phyloP scores from a whole-genome alignment of 768 basidiomycete genomes.

The Jaapia argillacea region DNA sequence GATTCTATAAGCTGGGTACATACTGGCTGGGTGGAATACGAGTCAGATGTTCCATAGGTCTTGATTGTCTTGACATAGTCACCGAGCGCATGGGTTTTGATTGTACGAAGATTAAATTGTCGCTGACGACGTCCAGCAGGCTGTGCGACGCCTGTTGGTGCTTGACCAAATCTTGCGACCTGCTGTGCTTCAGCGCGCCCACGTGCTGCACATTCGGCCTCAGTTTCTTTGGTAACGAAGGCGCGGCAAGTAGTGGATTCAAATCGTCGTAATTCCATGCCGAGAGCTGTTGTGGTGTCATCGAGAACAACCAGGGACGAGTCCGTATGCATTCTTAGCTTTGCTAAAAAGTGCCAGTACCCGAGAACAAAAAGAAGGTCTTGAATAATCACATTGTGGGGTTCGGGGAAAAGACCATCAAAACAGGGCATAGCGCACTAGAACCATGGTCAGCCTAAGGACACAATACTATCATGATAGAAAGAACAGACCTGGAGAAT shows the following conservation, averaged over 20 bases:
- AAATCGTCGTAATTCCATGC: constrained; percentile 16
- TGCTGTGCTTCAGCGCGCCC: no score
- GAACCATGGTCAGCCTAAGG: not conserved
- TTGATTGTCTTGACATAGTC: constrained; percentile 20
- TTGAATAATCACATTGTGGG: constrained; percentile 13
- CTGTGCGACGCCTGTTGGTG: not conserved
- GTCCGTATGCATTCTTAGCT: constrained; percentile 23
- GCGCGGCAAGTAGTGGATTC: constrained; percentile 12
- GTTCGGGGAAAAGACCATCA: constrained; percentile 18
- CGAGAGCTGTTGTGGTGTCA: constrained; percentile 8
- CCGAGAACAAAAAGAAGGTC: constrained; percentile 15
- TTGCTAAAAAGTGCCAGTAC: constrained; percentile 25
- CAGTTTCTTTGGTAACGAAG: constrained; percentile 17
- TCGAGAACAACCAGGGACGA: constrained; percentile 13
- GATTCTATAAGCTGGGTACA: constrained; percentile 1
- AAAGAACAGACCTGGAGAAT: constrained; percentile 12
- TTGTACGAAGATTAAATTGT: constrained; percentile 21
- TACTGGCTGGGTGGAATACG: constrained; percentile 23
- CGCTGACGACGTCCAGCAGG: not conserved
- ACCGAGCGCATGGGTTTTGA: constrained; percentile 26
- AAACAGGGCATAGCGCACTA: constrained; percentile 26
- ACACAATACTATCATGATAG: not conserved
- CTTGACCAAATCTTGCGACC: no score
- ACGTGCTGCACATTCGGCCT: constrained; percentile 12
- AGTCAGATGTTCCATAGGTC: constrained; percentile 24